These are phyloP conservation scores for Pugionium cornutum DNA, from an alignment of 345 rosid genomes.

Conservation along the genomic window DNA sequence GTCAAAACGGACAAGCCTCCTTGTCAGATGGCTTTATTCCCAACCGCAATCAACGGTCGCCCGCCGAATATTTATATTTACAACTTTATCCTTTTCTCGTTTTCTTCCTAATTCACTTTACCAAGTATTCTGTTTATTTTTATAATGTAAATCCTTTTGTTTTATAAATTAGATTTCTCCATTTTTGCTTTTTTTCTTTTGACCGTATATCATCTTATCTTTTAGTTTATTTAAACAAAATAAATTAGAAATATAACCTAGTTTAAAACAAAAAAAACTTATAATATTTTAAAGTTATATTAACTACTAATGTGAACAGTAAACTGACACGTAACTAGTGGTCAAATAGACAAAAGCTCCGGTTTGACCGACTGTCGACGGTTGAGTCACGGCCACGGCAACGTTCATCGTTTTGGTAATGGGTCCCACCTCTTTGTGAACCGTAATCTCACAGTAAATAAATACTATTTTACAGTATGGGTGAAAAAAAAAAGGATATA, in stretches of 20 bases:
- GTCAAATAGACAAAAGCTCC: slow-evolving; percentile 58
- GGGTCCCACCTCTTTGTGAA: slow-evolving; percentile 17
- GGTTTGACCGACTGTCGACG: slow-evolving; percentile 56
- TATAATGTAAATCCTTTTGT: background rate
- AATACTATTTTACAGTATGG: background rate
- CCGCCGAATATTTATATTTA: slow-evolving; percentile 46
- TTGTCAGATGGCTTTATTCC: slow-evolving; percentile 65
- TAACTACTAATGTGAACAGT: slow-evolving; percentile 12
- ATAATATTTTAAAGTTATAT: background rate
- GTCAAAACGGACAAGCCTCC: slow-evolving; percentile 60
- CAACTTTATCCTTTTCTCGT: slow-evolving; percentile 3
- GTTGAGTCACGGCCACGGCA: slow-evolving; percentile 58
- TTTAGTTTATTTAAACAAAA: background rate
- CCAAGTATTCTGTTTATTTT: background rate
- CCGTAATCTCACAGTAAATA: slow-evolving; percentile 16
- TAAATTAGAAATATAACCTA: no score
- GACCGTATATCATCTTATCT: slow-evolving; percentile 19
- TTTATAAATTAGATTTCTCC: slow-evolving; percentile 3
- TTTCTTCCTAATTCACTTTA: slow-evolving; percentile 19
- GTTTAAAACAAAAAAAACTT: no score
- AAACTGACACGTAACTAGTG: slow-evolving; percentile 35
- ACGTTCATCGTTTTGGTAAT: slow-evolving; percentile 15
- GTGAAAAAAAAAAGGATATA: background rate
- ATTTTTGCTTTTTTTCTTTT: slow-evolving; percentile 32
- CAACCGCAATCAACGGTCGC: slow-evolving; percentile 97